phyloP scores from a whole-genome alignment of 139 green algal genomes.

The Coccomyxa sp. region DNA sequence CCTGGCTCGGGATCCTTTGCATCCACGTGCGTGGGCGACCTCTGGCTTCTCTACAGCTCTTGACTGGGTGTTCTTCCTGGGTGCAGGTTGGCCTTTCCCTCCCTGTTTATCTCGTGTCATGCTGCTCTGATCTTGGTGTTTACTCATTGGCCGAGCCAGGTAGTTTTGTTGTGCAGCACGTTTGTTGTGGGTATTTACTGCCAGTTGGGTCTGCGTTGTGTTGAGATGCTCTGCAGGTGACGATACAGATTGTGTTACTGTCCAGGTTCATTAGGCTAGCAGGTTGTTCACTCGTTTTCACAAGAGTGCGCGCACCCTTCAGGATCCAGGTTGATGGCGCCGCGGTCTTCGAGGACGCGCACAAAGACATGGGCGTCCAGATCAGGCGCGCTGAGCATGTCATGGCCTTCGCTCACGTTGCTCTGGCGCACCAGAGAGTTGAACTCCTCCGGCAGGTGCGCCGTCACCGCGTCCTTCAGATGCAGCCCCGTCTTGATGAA shows the following conservation, averaged over 20 bases:
- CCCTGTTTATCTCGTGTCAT: not conserved
- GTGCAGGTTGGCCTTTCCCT: not conserved
- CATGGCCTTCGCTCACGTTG: constrained; percentile 21
- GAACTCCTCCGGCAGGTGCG: constrained; percentile 25
- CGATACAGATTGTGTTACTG: too few species aligned
- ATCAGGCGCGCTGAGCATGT: constrained; percentile 38
- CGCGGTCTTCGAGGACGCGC: constrained; percentile 33
- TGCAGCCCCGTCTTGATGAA: constrained; percentile 19
- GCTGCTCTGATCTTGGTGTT: not conserved
- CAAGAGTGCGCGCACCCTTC: constrained; percentile 19
- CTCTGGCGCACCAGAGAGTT: constrained; percentile 29
- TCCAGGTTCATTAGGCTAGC: too few species aligned
- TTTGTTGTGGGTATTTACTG: too few species aligned
- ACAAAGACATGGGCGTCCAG: constrained; percentile 39
- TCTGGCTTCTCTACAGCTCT: too few species aligned
- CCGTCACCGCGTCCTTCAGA: constrained; percentile 21
- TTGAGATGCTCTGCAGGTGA: too few species aligned
- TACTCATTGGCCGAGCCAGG: too few species aligned
- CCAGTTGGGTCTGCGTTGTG: too few species aligned
- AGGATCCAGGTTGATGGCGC: constrained; percentile 32
- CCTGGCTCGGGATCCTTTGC: too few species aligned
- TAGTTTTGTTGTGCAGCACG: too few species aligned
- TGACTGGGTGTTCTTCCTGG: not conserved
- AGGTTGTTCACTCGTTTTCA: too few species aligned
- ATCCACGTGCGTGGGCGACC: not conserved